Conservation (phyloP, 1,139 yeast genomes). For the Hyphopichia pseudoburtonii region DNA sequence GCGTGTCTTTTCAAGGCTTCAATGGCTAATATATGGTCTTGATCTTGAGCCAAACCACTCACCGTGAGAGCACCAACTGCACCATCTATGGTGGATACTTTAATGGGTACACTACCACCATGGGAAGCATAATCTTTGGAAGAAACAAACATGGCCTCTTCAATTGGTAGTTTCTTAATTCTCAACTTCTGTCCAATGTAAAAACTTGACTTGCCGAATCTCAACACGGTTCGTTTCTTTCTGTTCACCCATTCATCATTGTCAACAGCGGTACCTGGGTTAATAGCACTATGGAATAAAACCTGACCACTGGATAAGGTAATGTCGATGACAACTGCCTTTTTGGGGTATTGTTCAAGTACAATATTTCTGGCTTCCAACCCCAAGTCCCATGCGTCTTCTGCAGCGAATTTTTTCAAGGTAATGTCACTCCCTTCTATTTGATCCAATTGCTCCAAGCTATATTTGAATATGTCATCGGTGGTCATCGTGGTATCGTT, state of each 20-base stretch:
- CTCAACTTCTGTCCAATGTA: constrained; percentile 51
- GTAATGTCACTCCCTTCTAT: constrained; percentile 13
- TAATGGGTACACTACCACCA: constrained; percentile 64
- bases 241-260: constrained; percentile 62
- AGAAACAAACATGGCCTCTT: constrained; percentile 41
- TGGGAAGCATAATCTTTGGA: constrained; percentile 55
- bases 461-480: background rate
- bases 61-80: constrained; percentile 58
- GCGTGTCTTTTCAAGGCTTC: constrained; percentile 13
- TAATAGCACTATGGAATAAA: constrained; percentile 51
- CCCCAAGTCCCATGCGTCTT: constrained; percentile 41
- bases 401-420: constrained; percentile 26
- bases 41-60: constrained; percentile 54
- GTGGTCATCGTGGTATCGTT: too few species aligned
- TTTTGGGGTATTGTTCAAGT: constrained; percentile 17
- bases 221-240: constrained; percentile 50
- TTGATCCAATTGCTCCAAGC: constrained; percentile 16
- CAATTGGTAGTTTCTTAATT: constrained; percentile 25
- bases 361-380: constrained; percentile 28
- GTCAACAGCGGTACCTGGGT: constrained; percentile 45
- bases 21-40: constrained; percentile 46
- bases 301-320: constrained; percentile 50
- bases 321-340: constrained; percentile 52
- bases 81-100: constrained; percentile 42
- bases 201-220: constrained; percentile 56